Conservation (phyloP, 23 red algal species). For the Rhodosorus marinus region DNA sequence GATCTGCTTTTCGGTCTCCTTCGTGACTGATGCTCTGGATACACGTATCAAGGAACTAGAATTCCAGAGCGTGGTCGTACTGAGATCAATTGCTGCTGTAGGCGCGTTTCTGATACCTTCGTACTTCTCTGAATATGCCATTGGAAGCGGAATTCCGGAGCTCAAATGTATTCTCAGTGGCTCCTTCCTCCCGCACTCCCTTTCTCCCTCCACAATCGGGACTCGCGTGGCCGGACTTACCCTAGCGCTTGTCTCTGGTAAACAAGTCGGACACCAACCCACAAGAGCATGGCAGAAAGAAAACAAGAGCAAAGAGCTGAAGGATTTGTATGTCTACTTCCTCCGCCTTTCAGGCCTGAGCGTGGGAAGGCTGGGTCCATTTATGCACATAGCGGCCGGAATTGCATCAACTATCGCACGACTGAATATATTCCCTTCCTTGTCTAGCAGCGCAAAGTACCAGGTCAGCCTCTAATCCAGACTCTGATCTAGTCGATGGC, state of each 20-base stretch:
- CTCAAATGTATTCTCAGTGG: constrained; percentile 72
- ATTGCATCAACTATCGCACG: constrained; percentile 15
- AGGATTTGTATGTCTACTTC: too few relatives aligned
- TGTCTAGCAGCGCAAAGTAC: constrained; percentile 7
- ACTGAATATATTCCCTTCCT: constrained; percentile 16
- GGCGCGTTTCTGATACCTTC: too few relatives aligned
- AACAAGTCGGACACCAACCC: too few relatives aligned
- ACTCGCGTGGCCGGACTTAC: constrained; percentile 39
- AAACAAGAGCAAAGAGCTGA: too few relatives aligned
- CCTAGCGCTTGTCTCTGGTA: constrained; percentile 37
- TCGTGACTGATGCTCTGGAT: not conserved
- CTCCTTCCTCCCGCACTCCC: constrained; percentile 20
- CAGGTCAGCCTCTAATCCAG: too few relatives aligned
- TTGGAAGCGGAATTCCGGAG: constrained; percentile 77
- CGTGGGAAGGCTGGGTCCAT: constrained; percentile 63
- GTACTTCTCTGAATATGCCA: too few relatives aligned
- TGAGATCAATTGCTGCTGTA: too few relatives aligned
- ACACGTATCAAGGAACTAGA: too few relatives aligned
- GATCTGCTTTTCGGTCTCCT: constrained; percentile 15
- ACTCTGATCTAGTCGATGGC: too few relatives aligned
- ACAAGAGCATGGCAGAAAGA: too few relatives aligned
- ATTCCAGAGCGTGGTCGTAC: too few relatives aligned
- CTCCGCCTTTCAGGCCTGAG: constrained; percentile 33
- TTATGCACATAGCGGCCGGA: constrained; percentile 45
- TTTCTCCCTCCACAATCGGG: constrained; percentile 35